Base-by-base conservation (phyloP, 306 rosid species). In the Prinsepia uniflora region DNA sequence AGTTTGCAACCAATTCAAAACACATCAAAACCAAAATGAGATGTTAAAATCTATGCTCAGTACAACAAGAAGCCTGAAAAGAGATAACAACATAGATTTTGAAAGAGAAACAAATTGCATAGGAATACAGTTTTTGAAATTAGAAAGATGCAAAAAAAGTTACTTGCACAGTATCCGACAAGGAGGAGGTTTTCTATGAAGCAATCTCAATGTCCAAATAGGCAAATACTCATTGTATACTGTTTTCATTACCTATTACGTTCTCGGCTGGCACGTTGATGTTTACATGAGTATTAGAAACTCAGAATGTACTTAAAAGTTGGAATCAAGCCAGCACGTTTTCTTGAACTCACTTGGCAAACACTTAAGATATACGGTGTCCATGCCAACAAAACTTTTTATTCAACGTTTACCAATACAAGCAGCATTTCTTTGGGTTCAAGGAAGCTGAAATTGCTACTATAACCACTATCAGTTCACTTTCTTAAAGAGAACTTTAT, bases 391-490 rank as follows among this genome's bases (percentile, higher is more conserved):
- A 47, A 47, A 22, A 46, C 7, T 47, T 47, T 22, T 7, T 13
- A 47, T 8, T 8, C 57, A 9, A 9, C 70, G 30, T 46, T 30
- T 47, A 24, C 24, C 55, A 48, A 43, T 6, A 19, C 46, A 50
- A 9, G 30, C 59, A 56, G 47, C 12, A 46, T 47, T 66, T 39
- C 20, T 20, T 48, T 19, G 4, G 40, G 45, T 30, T 34, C 56
- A 50, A 75, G 63, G 57, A 64, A 55, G 43, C 78, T 47, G 72
- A 41, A 65, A 20, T 15, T 9, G 14, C 34, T 4, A 45, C 43
- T 64, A 12, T 54, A 34, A 56, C 30, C 48, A 41, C 72, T n/a
- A 45, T 74, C 72, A 18, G 57, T 30, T 52, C 43, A 65, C 65
- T 54, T 63, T 17, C 30, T 56, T 46, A 14, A n/a, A 30, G 36